Percentiles rank a stretch among this genome's conserved stretches.
phyloP scores from a whole-genome alignment of 2,329 filamentous ascomycete genomes.

The Magnaporthiopsis poae region DNA sequence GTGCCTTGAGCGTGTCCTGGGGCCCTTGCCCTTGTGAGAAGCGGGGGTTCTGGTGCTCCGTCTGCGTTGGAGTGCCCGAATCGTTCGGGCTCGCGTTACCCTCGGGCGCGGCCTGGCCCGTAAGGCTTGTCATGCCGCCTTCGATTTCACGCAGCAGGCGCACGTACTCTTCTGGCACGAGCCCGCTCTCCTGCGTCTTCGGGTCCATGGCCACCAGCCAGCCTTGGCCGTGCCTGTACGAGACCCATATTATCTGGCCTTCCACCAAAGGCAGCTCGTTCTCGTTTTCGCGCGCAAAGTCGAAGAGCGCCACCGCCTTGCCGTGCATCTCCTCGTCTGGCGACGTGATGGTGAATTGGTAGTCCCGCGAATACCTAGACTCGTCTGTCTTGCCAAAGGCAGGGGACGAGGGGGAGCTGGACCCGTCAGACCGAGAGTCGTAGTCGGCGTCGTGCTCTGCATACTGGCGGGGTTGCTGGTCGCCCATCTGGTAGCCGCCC shows the following conservation, averaged over 20 bases:
- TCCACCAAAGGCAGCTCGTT: conserved; percentile 89
- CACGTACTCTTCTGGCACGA: conserved; percentile 95
- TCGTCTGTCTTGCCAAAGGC: conserved; percentile 53
- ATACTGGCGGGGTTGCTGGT: conserved; percentile 36
- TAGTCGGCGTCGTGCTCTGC: conserved; percentile 39
- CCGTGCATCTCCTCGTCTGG: conserved; percentile 97
- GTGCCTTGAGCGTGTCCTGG: conserved; percentile 5
- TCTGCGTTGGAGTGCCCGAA: conserved; percentile 51
- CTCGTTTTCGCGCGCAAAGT: conserved; percentile 90
- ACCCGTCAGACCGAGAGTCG: conserved; percentile 46
- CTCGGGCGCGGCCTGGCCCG: conserved; percentile 42
- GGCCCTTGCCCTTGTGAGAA: conserved; percentile 22
- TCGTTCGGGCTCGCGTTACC: conserved; percentile 44
- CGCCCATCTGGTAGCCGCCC: conserved; percentile 30
- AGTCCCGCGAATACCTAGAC: conserved; percentile 78
- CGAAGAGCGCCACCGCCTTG: conserved; percentile 88
- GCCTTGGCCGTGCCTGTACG: conserved; percentile 88
- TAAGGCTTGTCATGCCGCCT: conserved; percentile 69
- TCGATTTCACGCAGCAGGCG: conserved; percentile 86
- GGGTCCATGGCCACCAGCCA: conserved; percentile 97
- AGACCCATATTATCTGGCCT: conserved; percentile 92
- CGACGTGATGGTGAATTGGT: conserved; percentile 88
- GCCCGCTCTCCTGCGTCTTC: conserved; percentile 82
- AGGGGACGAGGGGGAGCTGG: conserved; percentile 50
- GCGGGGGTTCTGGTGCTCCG: conserved; percentile 44